phyloP scores from a whole-genome alignment of 768 basidiomycete species.

The Tylopilus balloui region DNA sequence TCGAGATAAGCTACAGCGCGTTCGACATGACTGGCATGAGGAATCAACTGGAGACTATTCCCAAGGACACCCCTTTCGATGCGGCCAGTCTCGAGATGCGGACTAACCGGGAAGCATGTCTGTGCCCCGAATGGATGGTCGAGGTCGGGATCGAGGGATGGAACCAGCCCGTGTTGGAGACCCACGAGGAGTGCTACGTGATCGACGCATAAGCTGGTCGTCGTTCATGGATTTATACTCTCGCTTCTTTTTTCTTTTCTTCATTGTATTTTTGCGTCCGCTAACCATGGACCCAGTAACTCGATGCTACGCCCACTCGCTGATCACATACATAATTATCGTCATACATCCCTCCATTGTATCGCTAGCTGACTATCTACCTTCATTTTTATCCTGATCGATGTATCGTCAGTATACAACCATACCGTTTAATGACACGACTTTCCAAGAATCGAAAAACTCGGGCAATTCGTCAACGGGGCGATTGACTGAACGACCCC shows the following conservation, averaged over 20 bases:
- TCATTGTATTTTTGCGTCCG: background rate
- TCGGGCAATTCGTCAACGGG: no score
- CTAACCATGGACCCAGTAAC: background rate
- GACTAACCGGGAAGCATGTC: slow-evolving; percentile 9
- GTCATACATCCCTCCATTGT: background rate
- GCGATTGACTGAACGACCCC: no score
- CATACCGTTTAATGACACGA: no score
- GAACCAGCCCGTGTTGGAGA: slow-evolving; percentile 1
- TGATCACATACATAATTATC: background rate
- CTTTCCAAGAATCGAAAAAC: no score
- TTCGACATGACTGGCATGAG: background rate
- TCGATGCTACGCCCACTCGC: background rate
- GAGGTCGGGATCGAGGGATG: slow-evolving; percentile 14
- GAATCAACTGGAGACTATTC: background rate
- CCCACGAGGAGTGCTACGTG: background rate
- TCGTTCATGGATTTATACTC: background rate
- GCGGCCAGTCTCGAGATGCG: background rate
- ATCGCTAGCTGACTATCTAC: background rate
- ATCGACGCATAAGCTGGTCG: slow-evolving; percentile 1
- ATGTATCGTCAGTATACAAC: background rate
- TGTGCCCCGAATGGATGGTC: slow-evolving; percentile 25
- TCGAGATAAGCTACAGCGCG: slow-evolving; percentile 5
- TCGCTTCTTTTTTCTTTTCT: background rate
- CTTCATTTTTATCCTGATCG: background rate
- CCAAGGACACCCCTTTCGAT: background rate